Percentiles rank a stretch among this genome's conserved stretches.
Evolutionary conservation across 768 basidiomycete species (phyloP).

Genomic region (Panaeolus papilionaceus): DNA sequence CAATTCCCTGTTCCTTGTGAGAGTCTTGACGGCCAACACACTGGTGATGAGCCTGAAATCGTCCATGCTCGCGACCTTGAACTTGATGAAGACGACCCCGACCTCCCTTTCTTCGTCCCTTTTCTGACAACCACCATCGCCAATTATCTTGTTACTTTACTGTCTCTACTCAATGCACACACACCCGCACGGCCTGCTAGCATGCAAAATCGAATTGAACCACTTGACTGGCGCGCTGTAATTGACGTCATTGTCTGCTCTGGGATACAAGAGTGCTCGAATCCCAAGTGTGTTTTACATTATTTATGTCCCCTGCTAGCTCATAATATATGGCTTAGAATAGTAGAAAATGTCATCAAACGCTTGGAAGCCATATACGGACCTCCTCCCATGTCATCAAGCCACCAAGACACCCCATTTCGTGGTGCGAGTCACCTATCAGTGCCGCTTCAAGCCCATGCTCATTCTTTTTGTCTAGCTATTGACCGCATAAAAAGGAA

Average conservation of each 20-base stretch:
- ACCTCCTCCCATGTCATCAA: constrained; percentile 22
- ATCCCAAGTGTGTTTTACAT: constrained; percentile 41
- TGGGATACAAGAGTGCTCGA: constrained; percentile 40
- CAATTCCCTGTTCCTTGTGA: constrained; percentile 22
- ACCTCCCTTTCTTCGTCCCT: constrained; percentile 36
- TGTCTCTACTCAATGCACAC: constrained; percentile 61
- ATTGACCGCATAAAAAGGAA: constrained; percentile 6
- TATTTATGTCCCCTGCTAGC: neutral
- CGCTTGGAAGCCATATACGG: constrained; percentile 36
- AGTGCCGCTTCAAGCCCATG: neutral
- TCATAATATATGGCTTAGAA: constrained; percentile 28
- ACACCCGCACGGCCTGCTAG: constrained; percentile 60
- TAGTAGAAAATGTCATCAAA: constrained; percentile 35
- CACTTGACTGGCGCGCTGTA: constrained; percentile 70
- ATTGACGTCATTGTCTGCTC: constrained; percentile 55
- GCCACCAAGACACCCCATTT: neutral
- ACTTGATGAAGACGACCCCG: constrained; percentile 37
- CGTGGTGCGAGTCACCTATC: neutral
- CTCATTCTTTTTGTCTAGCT: neutral
- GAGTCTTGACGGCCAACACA: constrained; percentile 11
- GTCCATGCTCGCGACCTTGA: constrained; percentile 32
- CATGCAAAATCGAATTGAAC: constrained; percentile 68
- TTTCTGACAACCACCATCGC: constrained; percentile 51
- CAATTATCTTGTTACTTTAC: constrained; percentile 53
- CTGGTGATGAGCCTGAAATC: constrained; percentile 29